Evolutionary conservation across 164 flowering plant species (phyloP).

Genomic region (Brasenia schreberi): DNA sequence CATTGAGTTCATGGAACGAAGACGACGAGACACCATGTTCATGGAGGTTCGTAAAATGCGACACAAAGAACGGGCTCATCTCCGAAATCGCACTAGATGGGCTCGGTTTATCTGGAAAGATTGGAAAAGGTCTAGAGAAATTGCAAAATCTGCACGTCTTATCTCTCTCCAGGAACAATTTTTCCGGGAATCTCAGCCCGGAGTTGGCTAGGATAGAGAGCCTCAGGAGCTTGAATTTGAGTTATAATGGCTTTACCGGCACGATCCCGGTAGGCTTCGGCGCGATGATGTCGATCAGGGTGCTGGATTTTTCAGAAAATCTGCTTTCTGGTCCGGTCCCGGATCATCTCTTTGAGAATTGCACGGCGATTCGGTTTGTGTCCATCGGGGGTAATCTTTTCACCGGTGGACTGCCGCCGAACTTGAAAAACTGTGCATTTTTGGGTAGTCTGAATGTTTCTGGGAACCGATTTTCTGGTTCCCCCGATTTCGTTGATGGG

Average conservation of each 20-base stretch:
- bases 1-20: conserved; percentile 59
- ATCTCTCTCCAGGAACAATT: conserved; percentile 48
- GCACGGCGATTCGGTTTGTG: conserved; percentile 30
- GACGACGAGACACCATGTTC: conserved; percentile 77
- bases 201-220: conserved; percentile 13
- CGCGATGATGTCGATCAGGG: conserved; percentile 21
- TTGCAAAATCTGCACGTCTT: conserved; percentile 32
- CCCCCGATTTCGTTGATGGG: conserved; percentile 32
- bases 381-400: conserved; percentile 44
- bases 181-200: conserved; percentile 40
- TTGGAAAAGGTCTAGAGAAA: conserved; percentile 57
- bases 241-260: conserved; percentile 51
- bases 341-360: conserved; percentile 33
- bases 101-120: conserved; percentile 52
- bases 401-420: conserved; percentile 53
- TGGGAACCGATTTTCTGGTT: conserved; percentile 48
- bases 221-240: conserved; percentile 44
- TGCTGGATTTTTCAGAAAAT: conserved; percentile 57
- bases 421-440: conserved; percentile 23
- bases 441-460: conserved; percentile 55
- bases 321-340: conserved; percentile 52
- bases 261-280: conserved; percentile 21
- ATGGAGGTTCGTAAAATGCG: conserved; percentile 51
- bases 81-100: conserved; percentile 37
- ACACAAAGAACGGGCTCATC: conserved; percentile 41